These are phyloP conservation scores for Moringa oleifera DNA, from an alignment of 345 rosid species.

Conservation along the genomic window DNA sequence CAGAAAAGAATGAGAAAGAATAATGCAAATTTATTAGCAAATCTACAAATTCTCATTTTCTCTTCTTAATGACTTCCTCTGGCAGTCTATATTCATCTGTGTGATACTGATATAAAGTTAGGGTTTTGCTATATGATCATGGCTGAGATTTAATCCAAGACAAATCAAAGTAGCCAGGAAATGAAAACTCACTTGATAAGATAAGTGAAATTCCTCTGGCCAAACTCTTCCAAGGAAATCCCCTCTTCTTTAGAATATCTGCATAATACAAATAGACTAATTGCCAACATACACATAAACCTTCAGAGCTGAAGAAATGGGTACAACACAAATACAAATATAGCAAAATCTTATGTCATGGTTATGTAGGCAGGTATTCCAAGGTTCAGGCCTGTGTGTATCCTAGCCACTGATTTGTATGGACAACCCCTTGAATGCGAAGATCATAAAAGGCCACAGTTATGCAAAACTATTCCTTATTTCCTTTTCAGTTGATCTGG, in stretches of 20 bases:
- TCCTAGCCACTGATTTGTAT: too few relatives aligned
- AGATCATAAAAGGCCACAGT: too few relatives aligned
- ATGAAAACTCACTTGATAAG: constrained; percentile 55
- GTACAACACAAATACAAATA: too few relatives aligned
- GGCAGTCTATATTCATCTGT: neutral
- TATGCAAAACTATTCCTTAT: neutral
- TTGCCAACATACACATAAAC: too few relatives aligned
- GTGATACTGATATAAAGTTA: neutral
- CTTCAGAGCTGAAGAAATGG: too few relatives aligned
- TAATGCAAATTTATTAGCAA: neutral
- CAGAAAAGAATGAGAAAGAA: neutral
- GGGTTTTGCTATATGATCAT: neutral
- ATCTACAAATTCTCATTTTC: neutral
- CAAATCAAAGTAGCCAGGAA: neutral
- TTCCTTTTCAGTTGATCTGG: neutral
- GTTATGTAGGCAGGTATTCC: too few relatives aligned
- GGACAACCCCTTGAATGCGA: too few relatives aligned
- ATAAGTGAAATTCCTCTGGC: constrained; percentile 62
- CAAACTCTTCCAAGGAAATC: constrained; percentile 46
- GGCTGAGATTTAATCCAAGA: neutral
- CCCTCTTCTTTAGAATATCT: constrained; percentile 97
- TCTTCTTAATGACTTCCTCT: neutral
- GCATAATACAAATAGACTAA: constrained; percentile 3
- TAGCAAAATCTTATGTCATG: too few relatives aligned
- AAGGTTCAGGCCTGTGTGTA: too few relatives aligned